phyloP scores from a whole-genome alignment of 257 asterid genomes.

The Petunia secreta region DNA sequence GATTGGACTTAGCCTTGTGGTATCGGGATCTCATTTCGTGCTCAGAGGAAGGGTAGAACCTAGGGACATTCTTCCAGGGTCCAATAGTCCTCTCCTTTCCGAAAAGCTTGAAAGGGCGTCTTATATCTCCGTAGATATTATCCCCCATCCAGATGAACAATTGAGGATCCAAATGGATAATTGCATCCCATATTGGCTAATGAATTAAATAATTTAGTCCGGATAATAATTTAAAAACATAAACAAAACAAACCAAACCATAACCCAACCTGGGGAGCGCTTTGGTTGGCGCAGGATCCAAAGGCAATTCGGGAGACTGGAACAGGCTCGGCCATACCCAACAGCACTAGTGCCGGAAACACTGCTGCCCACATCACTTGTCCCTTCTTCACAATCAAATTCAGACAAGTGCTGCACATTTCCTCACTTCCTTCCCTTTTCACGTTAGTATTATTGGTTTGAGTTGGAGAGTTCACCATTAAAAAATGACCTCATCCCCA shows the following conservation, averaged over 20 bases:
- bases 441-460: too few relatives aligned
- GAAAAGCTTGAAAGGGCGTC: constrained; percentile 38
- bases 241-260: not conserved
- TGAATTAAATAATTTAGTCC: not conserved
- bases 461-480: too few relatives aligned
- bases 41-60: constrained; percentile 37
- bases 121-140: constrained; percentile 40
- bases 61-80: constrained; percentile 42
- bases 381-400: too few relatives aligned
- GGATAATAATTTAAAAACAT: not conserved
- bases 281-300: constrained; percentile 46
- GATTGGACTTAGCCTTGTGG: constrained; percentile 30
- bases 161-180: constrained; percentile 35
- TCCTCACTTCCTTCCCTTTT: too few relatives aligned
- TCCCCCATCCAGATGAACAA: constrained; percentile 44
- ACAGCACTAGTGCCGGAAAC: not conserved
- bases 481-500: too few relatives aligned
- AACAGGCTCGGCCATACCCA: not conserved
- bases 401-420: too few relatives aligned
- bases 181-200: constrained; percentile 42
- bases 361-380: not conserved
- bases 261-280: constrained; percentile 34
- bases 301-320: constrained; percentile 39
- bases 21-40: constrained; percentile 34
- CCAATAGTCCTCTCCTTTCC: constrained; percentile 45